These are phyloP conservation scores for Fomitopsis betulina DNA, from an alignment of 1,284 basidiomycete genomes.

Conservation along the genomic window DNA sequence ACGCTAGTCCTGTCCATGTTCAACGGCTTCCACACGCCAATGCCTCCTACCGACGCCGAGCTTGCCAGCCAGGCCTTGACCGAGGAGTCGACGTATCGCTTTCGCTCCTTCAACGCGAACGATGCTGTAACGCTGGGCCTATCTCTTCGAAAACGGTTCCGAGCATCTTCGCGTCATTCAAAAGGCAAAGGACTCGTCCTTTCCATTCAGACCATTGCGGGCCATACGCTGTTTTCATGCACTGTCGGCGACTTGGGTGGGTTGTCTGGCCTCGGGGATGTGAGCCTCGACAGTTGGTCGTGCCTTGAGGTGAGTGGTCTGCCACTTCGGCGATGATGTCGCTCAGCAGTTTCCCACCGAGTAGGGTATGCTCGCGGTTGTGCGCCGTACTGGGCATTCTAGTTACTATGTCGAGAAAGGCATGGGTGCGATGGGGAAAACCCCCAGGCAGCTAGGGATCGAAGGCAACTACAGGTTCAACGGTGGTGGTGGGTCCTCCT, in stretches of 20 bases:
- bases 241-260: constrained; percentile 75
- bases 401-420: constrained; percentile 81
- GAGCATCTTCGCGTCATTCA: constrained; percentile 61
- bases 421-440: constrained; percentile 77
- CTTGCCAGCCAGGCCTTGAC: constrained; percentile 63
- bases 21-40: constrained; percentile 50
- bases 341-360: not conserved
- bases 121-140: constrained; percentile 79
- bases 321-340: not conserved
- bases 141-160: constrained; percentile 75
- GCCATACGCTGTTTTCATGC: constrained; percentile 75
- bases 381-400: constrained; percentile 75
- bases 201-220: constrained; percentile 71
- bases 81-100: constrained; percentile 66
- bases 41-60: constrained; percentile 64
- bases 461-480: constrained; percentile 58
- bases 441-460: constrained; percentile 62
- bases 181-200: constrained; percentile 78
- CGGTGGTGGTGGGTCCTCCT: constrained; percentile 61
- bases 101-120: constrained; percentile 65
- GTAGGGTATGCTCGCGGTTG: constrained; percentile 68
- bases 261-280: constrained; percentile 60
- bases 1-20: constrained; percentile 30
- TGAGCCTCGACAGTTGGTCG: constrained; percentile 75
- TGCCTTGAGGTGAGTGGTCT: constrained; percentile 45